These are phyloP conservation scores for Trapa bicornis DNA, from an alignment of 345 rosid species.

Conservation along the genomic window DNA sequence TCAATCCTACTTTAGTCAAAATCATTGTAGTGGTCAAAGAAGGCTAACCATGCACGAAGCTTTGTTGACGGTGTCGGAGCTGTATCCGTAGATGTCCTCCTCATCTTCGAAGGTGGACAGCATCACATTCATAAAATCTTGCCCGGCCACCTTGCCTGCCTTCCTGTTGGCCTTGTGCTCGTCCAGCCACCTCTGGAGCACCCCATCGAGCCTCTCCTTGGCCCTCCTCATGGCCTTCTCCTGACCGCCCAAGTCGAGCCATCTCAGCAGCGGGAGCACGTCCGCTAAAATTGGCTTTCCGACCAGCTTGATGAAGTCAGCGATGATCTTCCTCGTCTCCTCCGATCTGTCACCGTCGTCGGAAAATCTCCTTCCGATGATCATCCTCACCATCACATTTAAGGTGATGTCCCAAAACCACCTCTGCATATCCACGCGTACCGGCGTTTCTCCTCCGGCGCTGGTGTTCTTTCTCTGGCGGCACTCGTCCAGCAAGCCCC, in stretches of 20 bases:
- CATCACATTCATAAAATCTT: constrained; percentile 28
- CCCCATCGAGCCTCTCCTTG: constrained; percentile 12
- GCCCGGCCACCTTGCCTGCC: neutral
- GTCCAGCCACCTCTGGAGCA: constrained; percentile 19
- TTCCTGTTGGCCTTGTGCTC: constrained; percentile 25
- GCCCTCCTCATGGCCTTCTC: constrained; percentile 21
- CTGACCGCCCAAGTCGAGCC: constrained; percentile 24
- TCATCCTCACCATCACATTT: constrained; percentile 6
- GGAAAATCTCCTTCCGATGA: constrained; percentile 11
- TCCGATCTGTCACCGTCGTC: neutral
- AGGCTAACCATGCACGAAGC: constrained; percentile 15
- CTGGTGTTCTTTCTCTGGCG: neutral
- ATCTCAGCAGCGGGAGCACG: constrained; percentile 19
- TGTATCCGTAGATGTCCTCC: neutral
- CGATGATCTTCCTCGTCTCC: constrained; percentile 5
- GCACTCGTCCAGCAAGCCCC: constrained; percentile 7
- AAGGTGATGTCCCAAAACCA: neutral
- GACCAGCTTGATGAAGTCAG: constrained; percentile 1
- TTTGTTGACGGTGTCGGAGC: constrained; percentile 14
- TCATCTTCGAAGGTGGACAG: constrained; percentile 6
- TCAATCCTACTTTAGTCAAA: too few species aligned
- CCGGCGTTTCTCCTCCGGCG: neutral
- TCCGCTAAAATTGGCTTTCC: constrained; percentile 18
- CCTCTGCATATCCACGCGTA: neutral
- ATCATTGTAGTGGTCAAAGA: neutral